Percentiles rank a stretch among this genome's conserved stretches.
These are phyloP conservation scores for Colletotrichum horii DNA, from an alignment of 2,329 filamentous ascomycete genomes.

Conservation along the genomic window DNA sequence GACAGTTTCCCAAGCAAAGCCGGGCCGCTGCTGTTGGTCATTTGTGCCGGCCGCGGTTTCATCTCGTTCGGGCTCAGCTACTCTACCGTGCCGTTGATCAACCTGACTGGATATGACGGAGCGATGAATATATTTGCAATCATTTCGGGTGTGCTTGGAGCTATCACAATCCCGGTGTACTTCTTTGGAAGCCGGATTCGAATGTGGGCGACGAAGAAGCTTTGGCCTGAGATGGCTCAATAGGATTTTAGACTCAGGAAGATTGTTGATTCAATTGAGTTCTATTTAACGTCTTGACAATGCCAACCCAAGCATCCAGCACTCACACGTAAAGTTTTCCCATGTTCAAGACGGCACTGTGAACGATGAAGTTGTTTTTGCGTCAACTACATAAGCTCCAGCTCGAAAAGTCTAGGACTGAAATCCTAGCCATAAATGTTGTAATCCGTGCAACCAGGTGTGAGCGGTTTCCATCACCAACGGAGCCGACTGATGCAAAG, in stretches of 20 bases:
- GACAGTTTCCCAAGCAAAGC: constrained; percentile 33
- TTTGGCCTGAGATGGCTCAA: not conserved
- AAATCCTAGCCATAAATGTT: not conserved
- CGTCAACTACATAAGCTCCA: not conserved
- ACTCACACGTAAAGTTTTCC: not conserved
- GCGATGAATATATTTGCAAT: constrained; percentile 26
- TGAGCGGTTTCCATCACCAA: not conserved
- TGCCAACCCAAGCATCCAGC: too few species aligned
- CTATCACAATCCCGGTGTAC: not conserved
- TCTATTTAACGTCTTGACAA: too few species aligned
- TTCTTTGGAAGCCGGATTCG: not conserved
- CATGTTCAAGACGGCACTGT: not conserved
- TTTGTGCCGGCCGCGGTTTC: constrained; percentile 29
- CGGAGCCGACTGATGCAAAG: not conserved
- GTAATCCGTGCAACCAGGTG: not conserved
- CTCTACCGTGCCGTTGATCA: constrained; percentile 25
- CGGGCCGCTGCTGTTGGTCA: constrained; percentile 26
- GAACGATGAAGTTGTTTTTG: rapidly evolving
- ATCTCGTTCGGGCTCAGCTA: constrained; percentile 30
- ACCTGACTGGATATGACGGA: constrained; percentile 24
- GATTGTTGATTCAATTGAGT: not conserved
- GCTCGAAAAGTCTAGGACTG: rapidly evolving
- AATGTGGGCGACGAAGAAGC: constrained; percentile 1
- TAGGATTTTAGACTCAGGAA: not conserved
- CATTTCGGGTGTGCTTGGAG: constrained; percentile 22